These are phyloP conservation scores for Nakataea oryzae DNA, from an alignment of 2,329 filamentous ascomycete species.

Conservation along the genomic window DNA sequence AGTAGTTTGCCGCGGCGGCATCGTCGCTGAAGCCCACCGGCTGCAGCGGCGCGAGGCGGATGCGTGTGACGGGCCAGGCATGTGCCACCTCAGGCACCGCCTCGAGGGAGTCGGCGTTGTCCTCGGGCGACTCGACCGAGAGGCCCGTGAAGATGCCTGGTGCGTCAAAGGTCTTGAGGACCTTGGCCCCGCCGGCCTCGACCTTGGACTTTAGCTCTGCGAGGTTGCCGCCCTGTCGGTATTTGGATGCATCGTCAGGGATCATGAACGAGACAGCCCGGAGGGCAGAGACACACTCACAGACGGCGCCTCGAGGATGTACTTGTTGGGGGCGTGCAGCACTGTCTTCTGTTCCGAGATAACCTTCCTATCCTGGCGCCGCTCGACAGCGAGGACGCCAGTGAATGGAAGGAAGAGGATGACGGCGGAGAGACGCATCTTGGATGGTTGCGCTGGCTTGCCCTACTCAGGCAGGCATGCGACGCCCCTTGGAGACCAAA, in stretches of 20 bases:
- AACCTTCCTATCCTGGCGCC: background rate
- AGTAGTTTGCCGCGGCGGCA: constrained; percentile 9
- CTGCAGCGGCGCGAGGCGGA: constrained; percentile 9
- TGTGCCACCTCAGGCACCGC: constrained; percentile 6
- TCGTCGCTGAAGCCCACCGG: constrained; percentile 10
- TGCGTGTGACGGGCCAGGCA: constrained; percentile 13
- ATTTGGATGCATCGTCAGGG: background rate
- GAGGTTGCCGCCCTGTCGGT: background rate
- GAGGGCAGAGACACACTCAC: background rate
- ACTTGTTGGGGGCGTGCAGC: background rate
- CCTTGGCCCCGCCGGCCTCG: background rate
- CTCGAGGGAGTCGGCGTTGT: constrained; percentile 13
- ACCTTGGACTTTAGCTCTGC: background rate
- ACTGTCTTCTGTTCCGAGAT: background rate
- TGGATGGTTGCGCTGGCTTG: background rate
- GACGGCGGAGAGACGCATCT: background rate
- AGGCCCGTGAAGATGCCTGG: constrained; percentile 12
- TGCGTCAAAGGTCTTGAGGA: constrained; percentile 2
- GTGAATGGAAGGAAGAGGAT: background rate
- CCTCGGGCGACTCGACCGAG: constrained; percentile 9
- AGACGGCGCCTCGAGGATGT: background rate
- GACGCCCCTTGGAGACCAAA: background rate
- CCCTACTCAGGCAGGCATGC: background rate
- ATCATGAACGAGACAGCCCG: background rate
- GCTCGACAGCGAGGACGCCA: background rate